Percentiles rank a stretch among this genome's conserved stretches.
phyloP scores from a whole-genome alignment of 139 green algal genomes.

The Limnomonas spitsbergensis region DNA sequence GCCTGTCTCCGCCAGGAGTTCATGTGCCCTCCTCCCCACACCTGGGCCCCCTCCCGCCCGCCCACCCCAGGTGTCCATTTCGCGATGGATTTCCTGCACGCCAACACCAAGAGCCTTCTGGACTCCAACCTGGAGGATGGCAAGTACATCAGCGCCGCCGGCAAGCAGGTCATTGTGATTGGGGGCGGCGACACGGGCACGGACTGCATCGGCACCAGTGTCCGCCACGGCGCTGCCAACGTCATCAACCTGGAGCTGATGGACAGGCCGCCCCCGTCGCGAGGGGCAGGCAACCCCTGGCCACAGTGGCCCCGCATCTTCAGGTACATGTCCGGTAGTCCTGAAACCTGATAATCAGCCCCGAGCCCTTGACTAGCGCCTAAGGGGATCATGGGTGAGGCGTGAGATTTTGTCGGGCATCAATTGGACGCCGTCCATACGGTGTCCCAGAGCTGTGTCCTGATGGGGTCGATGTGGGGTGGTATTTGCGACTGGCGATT shows the following conservation, averaged over 20 bases:
- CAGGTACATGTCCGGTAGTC: constrained; percentile 30
- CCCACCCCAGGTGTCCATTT: constrained; percentile 93
- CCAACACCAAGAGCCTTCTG: constrained; percentile 91
- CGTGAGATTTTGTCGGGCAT: too few species aligned
- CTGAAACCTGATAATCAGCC: too few species aligned
- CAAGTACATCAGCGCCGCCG: constrained; percentile 80
- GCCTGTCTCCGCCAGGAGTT: too few species aligned
- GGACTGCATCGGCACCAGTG: constrained; percentile 92
- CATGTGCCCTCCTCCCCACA: too few species aligned
- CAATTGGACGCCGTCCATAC: too few species aligned
- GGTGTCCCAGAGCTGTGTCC: too few species aligned
- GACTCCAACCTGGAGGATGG: constrained; percentile 64
- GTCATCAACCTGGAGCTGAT: constrained; percentile 96
- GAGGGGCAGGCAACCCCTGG: constrained; percentile 85
- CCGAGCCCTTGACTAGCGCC: too few species aligned
- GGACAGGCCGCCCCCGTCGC: constrained; percentile 71
- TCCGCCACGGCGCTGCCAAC: constrained; percentile 67
- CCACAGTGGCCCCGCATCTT: constrained; percentile 92
- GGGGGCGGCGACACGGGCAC: constrained; percentile 95
- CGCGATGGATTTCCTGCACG: constrained; percentile 94
- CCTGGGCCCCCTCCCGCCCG: too few species aligned
- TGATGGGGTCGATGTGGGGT: too few species aligned
- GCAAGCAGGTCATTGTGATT: constrained; percentile 95
- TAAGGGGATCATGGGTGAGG: too few species aligned
- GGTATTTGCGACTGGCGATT: too few species aligned